Conservation (phyloP, 2,329 filamentous ascomycete genomes). For the Arthroderma sp. region DNA sequence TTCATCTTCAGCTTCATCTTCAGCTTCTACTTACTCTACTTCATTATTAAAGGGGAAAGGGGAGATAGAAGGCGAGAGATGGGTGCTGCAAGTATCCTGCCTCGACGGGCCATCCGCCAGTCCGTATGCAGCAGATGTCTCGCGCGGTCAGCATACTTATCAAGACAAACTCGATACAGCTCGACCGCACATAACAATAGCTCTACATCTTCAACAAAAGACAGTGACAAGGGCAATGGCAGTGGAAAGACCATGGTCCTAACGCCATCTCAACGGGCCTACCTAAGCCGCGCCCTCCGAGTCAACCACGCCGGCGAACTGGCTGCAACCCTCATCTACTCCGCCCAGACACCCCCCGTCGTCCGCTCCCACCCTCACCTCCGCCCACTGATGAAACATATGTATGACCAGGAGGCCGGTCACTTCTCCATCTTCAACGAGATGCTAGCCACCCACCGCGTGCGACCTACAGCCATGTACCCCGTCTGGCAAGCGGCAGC, state of each 20-base stretch:
- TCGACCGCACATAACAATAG: background rate
- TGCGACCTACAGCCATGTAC: conserved; percentile 86
- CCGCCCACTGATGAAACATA: conserved; percentile 84
- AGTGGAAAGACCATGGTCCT: conserved; percentile 39
- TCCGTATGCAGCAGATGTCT: conserved; percentile 9
- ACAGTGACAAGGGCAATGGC: background rate
- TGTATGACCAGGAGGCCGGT: conserved; percentile 91
- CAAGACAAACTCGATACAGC: conserved; percentile 10
- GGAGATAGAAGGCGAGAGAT: background rate
- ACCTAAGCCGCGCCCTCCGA: conserved; percentile 68
- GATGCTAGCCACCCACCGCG: conserved; percentile 70
- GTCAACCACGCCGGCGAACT: conserved; percentile 97
- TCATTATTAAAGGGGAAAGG: too few species aligned
- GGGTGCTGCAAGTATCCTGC: background rate
- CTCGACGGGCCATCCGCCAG: background rate
- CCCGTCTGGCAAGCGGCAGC: conserved; percentile 77
- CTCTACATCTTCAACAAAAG: conserved; percentile 15
- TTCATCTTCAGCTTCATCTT: background rate
- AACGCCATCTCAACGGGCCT: conserved; percentile 58
- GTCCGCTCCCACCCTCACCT: conserved; percentile 73
- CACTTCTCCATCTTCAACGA: conserved; percentile 79
- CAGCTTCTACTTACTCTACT: too few species aligned
- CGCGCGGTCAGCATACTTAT: background rate
- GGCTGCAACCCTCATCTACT: conserved; percentile 91
- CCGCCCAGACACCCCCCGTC: conserved; percentile 72